phyloP scores from a whole-genome alignment of 2,329 filamentous ascomycete genomes.

The Ceratocystis cubensis region DNA sequence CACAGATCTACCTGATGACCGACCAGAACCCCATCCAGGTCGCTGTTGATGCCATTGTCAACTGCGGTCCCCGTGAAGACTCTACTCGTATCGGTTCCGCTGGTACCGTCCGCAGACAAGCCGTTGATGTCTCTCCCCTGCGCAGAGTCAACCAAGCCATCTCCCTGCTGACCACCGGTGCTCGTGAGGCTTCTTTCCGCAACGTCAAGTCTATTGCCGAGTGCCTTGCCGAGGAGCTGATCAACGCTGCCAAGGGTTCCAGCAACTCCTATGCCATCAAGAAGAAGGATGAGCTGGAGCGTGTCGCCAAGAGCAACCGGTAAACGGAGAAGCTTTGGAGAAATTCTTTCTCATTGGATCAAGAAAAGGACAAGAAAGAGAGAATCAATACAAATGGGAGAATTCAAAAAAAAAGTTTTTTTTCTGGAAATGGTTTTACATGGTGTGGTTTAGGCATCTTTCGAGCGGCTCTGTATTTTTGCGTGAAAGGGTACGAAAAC shows the following conservation, averaged over 20 bases:
- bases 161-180: slow-evolving; percentile 95
- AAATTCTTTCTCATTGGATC: slow-evolving; percentile 29
- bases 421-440: slow-evolving; percentile 29
- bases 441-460: slow-evolving; percentile 36
- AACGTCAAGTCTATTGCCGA: slow-evolving; percentile 99
- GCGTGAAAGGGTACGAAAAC: slow-evolving; percentile 36
- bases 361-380: slow-evolving; percentile 21
- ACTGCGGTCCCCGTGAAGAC: slow-evolving; percentile 99
- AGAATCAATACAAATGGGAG: slow-evolving; percentile 23
- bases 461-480: slow-evolving; percentile 35
- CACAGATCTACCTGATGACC: slow-evolving; percentile 99
- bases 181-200: slow-evolving; percentile 96
- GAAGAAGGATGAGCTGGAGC: slow-evolving; percentile 99
- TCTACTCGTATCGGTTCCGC: slow-evolving; percentile 98
- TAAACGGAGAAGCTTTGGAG: slow-evolving; percentile 46
- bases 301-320: slow-evolving; percentile 99
- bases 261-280: slow-evolving; percentile 99
- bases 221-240: slow-evolving; percentile 98
- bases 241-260: slow-evolving; percentile 99
- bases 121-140: slow-evolving; percentile 98
- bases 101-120: slow-evolving; percentile 98
- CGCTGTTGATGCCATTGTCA: slow-evolving; percentile 98
- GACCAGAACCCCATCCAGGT: slow-evolving; percentile 99
- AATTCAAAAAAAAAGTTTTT: slow-evolving; percentile 21
- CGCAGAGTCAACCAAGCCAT: slow-evolving; percentile 99